Percentiles rank a stretch among this genome's conserved stretches.
These are phyloP conservation scores for Tilletia horrida DNA, from an alignment of 1,284 basidiomycete species.

Conservation along the genomic window DNA sequence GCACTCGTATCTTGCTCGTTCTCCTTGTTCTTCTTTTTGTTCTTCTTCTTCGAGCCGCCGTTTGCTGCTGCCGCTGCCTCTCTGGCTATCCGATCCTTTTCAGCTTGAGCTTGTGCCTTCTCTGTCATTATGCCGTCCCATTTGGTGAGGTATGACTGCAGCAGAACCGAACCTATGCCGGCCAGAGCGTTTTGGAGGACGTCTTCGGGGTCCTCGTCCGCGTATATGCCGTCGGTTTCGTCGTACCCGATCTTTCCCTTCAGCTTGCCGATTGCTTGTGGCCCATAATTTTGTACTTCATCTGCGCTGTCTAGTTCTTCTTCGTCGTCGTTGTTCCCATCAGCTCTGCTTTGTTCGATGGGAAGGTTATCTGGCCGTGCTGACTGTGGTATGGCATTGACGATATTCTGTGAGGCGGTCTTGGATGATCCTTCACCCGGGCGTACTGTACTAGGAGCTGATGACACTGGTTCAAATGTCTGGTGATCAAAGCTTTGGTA, in stretches of 20 bases:
- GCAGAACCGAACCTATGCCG: neutral
- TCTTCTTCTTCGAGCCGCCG: neutral
- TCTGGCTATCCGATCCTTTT: neutral
- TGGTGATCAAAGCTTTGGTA: too few relatives aligned
- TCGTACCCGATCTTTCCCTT: neutral
- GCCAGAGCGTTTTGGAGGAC: slow-evolving; percentile 1
- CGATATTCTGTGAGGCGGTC: too few relatives aligned
- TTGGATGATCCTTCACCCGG: too few relatives aligned
- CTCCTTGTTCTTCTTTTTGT: neutral
- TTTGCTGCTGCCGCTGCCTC: neutral
- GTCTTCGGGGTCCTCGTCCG: slow-evolving; percentile 2
- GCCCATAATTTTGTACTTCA: neutral
- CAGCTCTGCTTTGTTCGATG: too few relatives aligned
- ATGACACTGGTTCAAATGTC: too few relatives aligned
- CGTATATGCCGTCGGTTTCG: slow-evolving; percentile 1
- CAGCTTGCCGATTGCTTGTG: neutral
- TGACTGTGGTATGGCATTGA: too few relatives aligned
- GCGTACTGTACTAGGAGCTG: too few relatives aligned
- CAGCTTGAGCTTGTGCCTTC: neutral
- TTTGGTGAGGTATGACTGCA: neutral
- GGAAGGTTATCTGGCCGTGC: slow-evolving; percentile 5
- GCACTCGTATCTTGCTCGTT: neutral
- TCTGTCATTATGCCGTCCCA: neutral
- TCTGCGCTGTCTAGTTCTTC: neutral
- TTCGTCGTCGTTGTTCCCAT: neutral